These are phyloP conservation scores for Candida ficus DNA, from an alignment of 805 yeast species.

Conservation along the genomic window DNA sequence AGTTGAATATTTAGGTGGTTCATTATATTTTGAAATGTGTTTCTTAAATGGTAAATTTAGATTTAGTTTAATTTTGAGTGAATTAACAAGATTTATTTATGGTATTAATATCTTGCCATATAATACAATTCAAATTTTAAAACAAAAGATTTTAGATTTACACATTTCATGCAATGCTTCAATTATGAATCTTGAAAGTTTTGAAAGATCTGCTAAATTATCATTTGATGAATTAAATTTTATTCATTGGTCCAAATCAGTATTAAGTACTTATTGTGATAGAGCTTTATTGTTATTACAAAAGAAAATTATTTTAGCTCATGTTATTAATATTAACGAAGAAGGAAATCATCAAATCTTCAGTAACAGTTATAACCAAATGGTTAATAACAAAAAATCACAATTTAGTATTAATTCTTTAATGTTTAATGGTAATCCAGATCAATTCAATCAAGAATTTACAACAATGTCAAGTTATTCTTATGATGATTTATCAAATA, in stretches of 20 bases:
- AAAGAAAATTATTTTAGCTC: constrained; percentile 30
- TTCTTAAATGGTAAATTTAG: constrained; percentile 50
- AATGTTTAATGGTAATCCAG: constrained; percentile 10
- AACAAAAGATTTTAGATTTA: constrained; percentile 43
- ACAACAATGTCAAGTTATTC: constrained; percentile 28
- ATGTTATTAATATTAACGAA: constrained; percentile 23
- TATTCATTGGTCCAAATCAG: constrained; percentile 42
- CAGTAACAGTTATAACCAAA: constrained; percentile 24
- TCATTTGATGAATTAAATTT: constrained; percentile 34
- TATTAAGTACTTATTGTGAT: constrained; percentile 49
- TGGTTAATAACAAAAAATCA: constrained; percentile 24
- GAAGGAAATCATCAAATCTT: constrained; percentile 22
- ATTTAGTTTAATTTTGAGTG: constrained; percentile 47
- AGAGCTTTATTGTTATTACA: constrained; percentile 42
- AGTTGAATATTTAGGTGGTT: constrained; percentile 35
- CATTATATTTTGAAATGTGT: constrained; percentile 40
- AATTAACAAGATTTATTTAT: constrained; percentile 45
- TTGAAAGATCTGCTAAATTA: constrained; percentile 32
- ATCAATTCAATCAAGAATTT: constrained; percentile 10
- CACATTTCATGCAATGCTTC: constrained; percentile 46
- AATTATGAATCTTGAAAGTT: constrained; percentile 35
- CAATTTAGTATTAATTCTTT: constrained; percentile 23
- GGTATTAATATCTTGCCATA: constrained; percentile 40
- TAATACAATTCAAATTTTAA: constrained; percentile 37
- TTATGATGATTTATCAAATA: constrained; percentile 46